Evolutionary conservation across 2,329 filamentous ascomycete species (phyloP).

Genomic region (Magnaporthales sp.): DNA sequence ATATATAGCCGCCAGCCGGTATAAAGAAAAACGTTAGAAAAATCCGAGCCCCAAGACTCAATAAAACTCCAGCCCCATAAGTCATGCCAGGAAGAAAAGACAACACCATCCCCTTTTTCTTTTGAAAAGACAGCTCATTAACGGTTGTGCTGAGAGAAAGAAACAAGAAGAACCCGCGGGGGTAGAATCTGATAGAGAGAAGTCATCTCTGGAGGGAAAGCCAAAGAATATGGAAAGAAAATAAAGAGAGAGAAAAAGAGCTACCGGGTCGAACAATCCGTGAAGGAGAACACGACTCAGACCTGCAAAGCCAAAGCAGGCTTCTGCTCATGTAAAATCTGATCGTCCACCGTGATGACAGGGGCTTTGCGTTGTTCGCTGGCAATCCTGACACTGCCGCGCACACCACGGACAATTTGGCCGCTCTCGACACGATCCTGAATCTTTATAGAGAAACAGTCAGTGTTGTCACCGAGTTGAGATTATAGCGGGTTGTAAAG

Average conservation of each 20-base stretch:
- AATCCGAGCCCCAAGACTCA: conserved; percentile 8
- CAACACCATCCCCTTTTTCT: background rate
- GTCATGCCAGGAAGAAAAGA: background rate
- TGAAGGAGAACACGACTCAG: background rate
- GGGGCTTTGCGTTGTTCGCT: conserved; percentile 30
- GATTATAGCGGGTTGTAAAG: background rate
- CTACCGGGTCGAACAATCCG: background rate
- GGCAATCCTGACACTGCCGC: conserved; percentile 58
- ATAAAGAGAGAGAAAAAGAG: conserved; percentile 9
- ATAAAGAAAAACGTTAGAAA: conserved; percentile 6
- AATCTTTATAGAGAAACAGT: conserved; percentile 34
- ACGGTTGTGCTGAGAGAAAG: background rate
- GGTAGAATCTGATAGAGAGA: conserved; percentile 17
- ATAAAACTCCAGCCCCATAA: conserved; percentile 3
- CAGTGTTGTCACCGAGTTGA: background rate
- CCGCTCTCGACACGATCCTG: conserved; percentile 75
- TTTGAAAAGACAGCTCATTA: background rate
- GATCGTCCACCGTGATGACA: background rate
- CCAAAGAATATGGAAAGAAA: conserved; percentile 9
- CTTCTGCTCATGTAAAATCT: background rate
- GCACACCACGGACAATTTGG: conserved; percentile 55
- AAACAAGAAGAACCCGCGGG: conserved; percentile 15
- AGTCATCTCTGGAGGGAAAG: conserved; percentile 6
- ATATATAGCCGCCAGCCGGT: background rate
- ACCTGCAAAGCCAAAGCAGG: background rate